phyloP scores from a whole-genome alignment of 2,329 filamentous ascomycete species.

The Gliomastix tumulicola region DNA sequence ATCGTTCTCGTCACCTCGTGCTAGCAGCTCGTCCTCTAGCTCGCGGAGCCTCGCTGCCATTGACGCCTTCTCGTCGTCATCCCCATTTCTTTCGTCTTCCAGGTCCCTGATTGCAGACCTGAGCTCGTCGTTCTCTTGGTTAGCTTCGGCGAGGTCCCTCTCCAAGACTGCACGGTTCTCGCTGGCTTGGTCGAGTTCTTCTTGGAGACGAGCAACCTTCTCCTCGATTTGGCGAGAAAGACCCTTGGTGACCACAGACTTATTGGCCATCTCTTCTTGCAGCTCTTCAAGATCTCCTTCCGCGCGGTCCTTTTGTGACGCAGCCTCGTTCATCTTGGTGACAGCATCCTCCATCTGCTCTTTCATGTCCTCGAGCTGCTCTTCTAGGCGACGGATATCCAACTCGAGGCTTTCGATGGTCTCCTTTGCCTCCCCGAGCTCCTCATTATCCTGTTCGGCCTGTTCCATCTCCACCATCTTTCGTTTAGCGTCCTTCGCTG shows the following conservation, averaged over 20 bases:
- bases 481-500: constrained; percentile 48
- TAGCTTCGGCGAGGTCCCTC: constrained; percentile 38
- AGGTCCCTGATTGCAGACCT: constrained; percentile 34
- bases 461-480: constrained; percentile 49
- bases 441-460: constrained; percentile 41
- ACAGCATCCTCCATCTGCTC: constrained; percentile 47
- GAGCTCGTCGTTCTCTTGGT: constrained; percentile 37
- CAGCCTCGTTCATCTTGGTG: constrained; percentile 45
- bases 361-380: constrained; percentile 35
- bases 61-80: constrained; percentile 20
- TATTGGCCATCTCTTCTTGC: constrained; percentile 72
- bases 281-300: constrained; percentile 57
- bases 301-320: constrained; percentile 47
- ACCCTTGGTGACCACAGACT: constrained; percentile 69
- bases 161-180: constrained; percentile 44
- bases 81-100: constrained; percentile 15
- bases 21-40: constrained; percentile 51
- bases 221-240: constrained; percentile 70
- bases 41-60: constrained; percentile 45
- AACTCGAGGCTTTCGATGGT: constrained; percentile 53
- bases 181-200: constrained; percentile 51
- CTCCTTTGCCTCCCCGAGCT: constrained; percentile 48
- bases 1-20: constrained; percentile 58
- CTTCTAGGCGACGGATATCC: constrained; percentile 44
- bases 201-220: constrained; percentile 58